A percentile compares a stretch with the other conserved stretches of the same genome.
Conservation (phyloP, 176 grass and related monocot genomes). For the Alloteropsis semialata region DNA sequence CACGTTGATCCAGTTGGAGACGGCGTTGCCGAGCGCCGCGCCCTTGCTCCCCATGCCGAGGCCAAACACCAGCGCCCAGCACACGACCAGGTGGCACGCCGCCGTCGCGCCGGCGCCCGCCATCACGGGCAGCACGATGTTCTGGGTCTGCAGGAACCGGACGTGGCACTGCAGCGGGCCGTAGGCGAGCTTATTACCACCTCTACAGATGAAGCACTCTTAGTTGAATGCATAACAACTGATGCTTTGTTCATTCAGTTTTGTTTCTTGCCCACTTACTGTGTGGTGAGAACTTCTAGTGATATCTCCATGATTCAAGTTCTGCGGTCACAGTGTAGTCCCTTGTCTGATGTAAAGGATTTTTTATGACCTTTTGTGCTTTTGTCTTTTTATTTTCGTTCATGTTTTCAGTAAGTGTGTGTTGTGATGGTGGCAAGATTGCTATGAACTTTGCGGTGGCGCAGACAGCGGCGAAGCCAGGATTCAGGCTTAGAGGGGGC, state of each 20-base stretch:
- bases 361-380: not conserved
- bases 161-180: slow-evolving; percentile 37
- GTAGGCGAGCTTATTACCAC: slow-evolving; percentile 17
- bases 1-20: slow-evolving; percentile 28
- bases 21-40: slow-evolving; percentile 30
- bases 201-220: not conserved
- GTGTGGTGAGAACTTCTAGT: no score
- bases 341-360: not conserved
- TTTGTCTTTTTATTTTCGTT: not conserved
- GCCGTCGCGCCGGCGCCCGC: slow-evolving; percentile 20
- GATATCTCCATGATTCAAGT: not conserved
- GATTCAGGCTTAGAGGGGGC: no score
- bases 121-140: slow-evolving; percentile 44
- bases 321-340: not conserved
- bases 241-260: not conserved
- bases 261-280: not conserved
- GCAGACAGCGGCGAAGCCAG: no score
- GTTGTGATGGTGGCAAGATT: not conserved
- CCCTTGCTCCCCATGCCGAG: slow-evolving; percentile 37
- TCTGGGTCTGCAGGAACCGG: slow-evolving; percentile 48
- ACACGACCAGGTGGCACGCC: slow-evolving; percentile 40
- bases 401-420: not conserved
- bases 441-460: not conserved
- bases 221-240: not conserved
- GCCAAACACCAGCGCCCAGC: slow-evolving; percentile 44